phyloP scores from a whole-genome alignment of 2,329 filamentous ascomycete genomes.

The Fusarium nelsonii region DNA sequence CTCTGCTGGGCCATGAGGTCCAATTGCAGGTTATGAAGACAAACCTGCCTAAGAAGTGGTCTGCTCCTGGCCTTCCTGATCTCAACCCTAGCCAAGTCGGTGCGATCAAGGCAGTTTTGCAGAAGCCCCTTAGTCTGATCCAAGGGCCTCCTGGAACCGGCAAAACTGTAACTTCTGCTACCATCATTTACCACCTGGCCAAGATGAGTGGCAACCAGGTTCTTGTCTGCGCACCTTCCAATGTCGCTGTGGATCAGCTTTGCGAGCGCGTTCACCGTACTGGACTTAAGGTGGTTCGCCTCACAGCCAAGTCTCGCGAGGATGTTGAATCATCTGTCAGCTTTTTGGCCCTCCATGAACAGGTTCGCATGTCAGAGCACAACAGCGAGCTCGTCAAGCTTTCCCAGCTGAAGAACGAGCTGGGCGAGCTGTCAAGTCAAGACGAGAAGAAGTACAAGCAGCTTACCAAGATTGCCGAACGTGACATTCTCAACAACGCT shows the following conservation, averaged over 20 bases:
- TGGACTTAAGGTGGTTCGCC: constrained; percentile 93
- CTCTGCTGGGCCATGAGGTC: constrained; percentile 93
- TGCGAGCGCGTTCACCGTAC: constrained; percentile 97
- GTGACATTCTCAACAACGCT: constrained; percentile 93
- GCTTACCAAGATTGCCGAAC: constrained; percentile 90
- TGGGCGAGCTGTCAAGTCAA: constrained; percentile 91
- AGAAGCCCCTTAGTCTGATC: constrained; percentile 93
- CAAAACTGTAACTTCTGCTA: constrained; percentile 98
- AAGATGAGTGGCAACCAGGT: constrained; percentile 97
- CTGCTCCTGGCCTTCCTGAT: constrained; percentile 91
- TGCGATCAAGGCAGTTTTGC: constrained; percentile 93
- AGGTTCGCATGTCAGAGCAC: constrained; percentile 97
- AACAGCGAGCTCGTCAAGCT: constrained; percentile 94
- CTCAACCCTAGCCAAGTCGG: constrained; percentile 96
- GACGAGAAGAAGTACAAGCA: constrained; percentile 99
- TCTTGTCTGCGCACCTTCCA: constrained; percentile 95
- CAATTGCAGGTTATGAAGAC: constrained; percentile 96
- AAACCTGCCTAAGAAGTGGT: constrained; percentile 95
- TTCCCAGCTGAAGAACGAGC: constrained; percentile 89
- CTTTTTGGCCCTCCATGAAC: constrained; percentile 94
- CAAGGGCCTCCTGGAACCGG: constrained; percentile 97
- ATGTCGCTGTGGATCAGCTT: constrained; percentile 97
- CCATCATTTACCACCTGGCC: constrained; percentile 96
- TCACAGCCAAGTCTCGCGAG: constrained; percentile 98
- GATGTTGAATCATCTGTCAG: constrained; percentile 99